Evolutionary conservation across 257 asterid genomes (phyloP), one percentile per base, ranked within the genome.

Genomic region (Solanum gracilifrons): DNA sequence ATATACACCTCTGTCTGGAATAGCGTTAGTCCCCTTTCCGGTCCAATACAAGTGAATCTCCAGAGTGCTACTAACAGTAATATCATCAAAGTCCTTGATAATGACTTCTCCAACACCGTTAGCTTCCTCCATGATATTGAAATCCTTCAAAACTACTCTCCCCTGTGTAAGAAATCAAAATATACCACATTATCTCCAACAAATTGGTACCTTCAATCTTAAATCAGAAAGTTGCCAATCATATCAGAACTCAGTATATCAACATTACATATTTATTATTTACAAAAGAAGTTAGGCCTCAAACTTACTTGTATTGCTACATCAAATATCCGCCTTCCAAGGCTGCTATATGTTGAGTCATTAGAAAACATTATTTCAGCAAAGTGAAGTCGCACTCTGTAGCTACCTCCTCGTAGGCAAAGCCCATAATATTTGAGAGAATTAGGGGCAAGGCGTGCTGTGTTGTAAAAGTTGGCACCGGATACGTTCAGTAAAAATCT

Each of bases 1-100:
- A 73, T 96, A 95, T 84, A 91, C 95, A 85, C 98, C 98, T 91
- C 96, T 92, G 23, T 85, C 85, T 29, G 99, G 99, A 89, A 96
- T 92, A 20, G 98, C 95, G 1, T 93, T 94, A 21, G 99, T 96
- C 43, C 99, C 99, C 92, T 94, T 94, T 18, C 99, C 99, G 2
- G 91, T 90, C 99, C 98, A 96, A 92, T 92, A 96, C 91, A 96
- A 93, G 92, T 96, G 99, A 86, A 96, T 94, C 87, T 94, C 98
- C 77, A 96, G 89, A 64, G 98, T 95, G 88, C 94, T 92, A 66
- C 95, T 94, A 80, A 96, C 98, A 16, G 10, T 2, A 62, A 88
- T 90, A 27, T 89, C 60, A 4, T 90, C 51, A 73, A 95, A 95
- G 9, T 92, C 95, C 87, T 27, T 21, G 62, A 32, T 23, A 92